Conservation (phyloP, 345 rosid genomes). For the Viola odorata region DNA sequence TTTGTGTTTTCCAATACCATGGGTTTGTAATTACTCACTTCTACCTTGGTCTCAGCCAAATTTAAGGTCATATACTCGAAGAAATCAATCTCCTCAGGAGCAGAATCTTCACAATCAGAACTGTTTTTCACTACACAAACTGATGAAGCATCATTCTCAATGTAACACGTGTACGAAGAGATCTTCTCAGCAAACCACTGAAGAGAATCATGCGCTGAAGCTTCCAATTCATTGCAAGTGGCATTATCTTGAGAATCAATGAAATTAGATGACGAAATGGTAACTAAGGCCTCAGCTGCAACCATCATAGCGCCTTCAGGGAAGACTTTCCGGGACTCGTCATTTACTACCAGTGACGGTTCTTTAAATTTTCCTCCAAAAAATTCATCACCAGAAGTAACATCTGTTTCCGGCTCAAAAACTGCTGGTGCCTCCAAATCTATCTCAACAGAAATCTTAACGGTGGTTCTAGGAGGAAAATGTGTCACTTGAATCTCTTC, state of each 20-base stretch:
- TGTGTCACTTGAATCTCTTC: conserved; percentile 26
- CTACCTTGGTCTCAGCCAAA: conserved; percentile 42
- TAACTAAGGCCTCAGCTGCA: conserved; percentile 64
- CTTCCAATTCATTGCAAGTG: conserved; percentile 4
- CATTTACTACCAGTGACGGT: conserved; percentile 13
- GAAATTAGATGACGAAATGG: conserved; percentile 38
- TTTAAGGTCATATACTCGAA: conserved; percentile 67
- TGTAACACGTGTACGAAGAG: conserved; percentile 17
- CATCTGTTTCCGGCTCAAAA: conserved; percentile 23
- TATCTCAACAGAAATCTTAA: conserved; percentile 34
- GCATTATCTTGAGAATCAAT: conserved; percentile 14
- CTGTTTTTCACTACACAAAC: conserved; percentile 5
- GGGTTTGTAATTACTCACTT: conserved; percentile 36
- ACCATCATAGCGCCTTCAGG: conserved; percentile 20
- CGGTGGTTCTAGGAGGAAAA: conserved; percentile 27
- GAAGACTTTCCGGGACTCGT: conserved; percentile 14
- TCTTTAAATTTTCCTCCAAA: conserved; percentile 21
- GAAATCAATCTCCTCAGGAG: conserved; percentile 39
- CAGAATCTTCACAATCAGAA: conserved; percentile 6
- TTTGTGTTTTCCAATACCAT: conserved; percentile 28
- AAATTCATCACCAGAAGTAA: conserved; percentile 18
- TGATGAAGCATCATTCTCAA: conserved; percentile 13
- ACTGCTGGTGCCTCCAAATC: conserved; percentile 55
- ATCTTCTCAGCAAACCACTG: conserved; percentile 63
- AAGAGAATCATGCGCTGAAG: conserved; percentile 33